Base-by-base conservation (phyloP, 768 basidiomycete genomes). In the Calocera cornea region DNA sequence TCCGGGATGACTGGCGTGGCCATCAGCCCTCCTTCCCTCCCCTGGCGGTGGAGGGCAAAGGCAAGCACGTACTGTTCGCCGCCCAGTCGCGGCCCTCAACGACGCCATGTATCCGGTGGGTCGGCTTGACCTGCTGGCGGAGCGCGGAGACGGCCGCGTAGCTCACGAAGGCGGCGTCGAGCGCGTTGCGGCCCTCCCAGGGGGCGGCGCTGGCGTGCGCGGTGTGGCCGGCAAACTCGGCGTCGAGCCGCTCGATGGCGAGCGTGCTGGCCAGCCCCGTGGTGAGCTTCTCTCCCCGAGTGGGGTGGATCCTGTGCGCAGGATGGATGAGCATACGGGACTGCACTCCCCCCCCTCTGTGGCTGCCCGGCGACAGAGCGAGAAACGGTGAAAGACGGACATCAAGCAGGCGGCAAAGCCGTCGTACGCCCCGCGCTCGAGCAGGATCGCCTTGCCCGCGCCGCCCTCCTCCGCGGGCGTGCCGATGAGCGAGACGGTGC, bases 81-180 rank as follows among this genome's bases (percentile, higher is more conserved):
- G 82, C 77, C 82, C 87, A 86, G 70, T 87, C 79, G 34, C 82
- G 82, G 36, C 89, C 89, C 70, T 67, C 71, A 29, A 49, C 64
- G 41, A 66, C 69, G 41, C 68, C 65, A 29, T 44, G 40, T 1
- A 64, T 33, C 34, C 50, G 49, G 27, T 71, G 69, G 10, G 68
- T 38, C 19, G 24, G 54, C 33, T 29, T 63, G 54, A 63, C 24
- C 33, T 63, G 33, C 54, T 63, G 54, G 14, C 54, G 54, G 16
- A 29, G 54, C 27, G 86, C 85, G 1, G 91, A 87, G 47, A 95
- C 81, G 60, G 83, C 81, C 5, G 86, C 85, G 75, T 95, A 94
- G 3, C 11, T 3, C 3, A 34, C 24, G 54, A 63, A 63, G 8
- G 54, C 29, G 2, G 54, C 54, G 17, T 63, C 54, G 8, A 47